Base-by-base conservation (phyloP, 805 yeast genomes). In the Lachancea waltii region DNA sequence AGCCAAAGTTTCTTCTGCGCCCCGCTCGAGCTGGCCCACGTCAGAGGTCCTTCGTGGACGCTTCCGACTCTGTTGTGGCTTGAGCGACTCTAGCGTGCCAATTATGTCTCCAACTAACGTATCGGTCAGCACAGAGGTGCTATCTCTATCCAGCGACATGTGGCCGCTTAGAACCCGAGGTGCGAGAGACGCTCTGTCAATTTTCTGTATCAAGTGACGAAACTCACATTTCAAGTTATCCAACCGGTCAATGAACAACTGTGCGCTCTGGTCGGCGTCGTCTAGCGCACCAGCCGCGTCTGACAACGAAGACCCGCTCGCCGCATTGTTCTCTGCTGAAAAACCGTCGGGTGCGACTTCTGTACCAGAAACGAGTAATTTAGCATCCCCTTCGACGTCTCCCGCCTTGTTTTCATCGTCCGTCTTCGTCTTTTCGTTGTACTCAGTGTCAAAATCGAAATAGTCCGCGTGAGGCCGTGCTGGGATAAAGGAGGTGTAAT, bases 401-500 rank as follows among this genome's bases (percentile, higher is more conserved):
- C n/a, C n/a, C n/a, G n/a, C n/a, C n/a, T n/a, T n/a, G n/a, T n/a
- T n/a, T n/a, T n/a, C n/a, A n/a, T n/a, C n/a, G n/a, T n/a, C n/a
- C n/a, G n/a, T 22, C 30, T 27, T 13, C 17, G 15, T 30, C 6
- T 17, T 26, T 9, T 26, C 36, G 27, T 23, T 32, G 29, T 38
- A 30, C 14, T 30, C 42, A 3, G 37, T 35, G 34, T 49, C 53
- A 30, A 54, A 54, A 37, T 54, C 59, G 33, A 54, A 54, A 31
- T 45, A 43, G 32, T 54, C 58, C 8, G 52, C 55, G 27, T 53
- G 54, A n/a, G 50, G 45, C n/a, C 59, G 44, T 9, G 48, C 45
- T 20, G 44, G 40, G 22, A 51, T 43, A 5, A 48, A 36, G 4
- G 56, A 47, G 8, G 56, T 53, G 28, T 53, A 49, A 30, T 49